Conservation (phyloP, 345 rosid genomes). For the Pistacia integerrima region DNA sequence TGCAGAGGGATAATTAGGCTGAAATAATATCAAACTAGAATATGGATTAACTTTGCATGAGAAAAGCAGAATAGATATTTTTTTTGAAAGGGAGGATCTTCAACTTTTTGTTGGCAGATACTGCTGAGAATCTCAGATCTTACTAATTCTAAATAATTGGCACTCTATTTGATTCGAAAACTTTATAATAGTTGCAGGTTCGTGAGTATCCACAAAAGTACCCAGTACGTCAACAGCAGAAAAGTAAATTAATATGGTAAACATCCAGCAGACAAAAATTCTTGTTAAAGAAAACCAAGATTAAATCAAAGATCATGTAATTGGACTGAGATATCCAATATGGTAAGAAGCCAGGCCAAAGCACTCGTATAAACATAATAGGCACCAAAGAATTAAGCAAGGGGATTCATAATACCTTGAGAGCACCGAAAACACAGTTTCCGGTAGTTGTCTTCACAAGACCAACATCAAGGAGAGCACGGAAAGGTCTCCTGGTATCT, state of each 20-base stretch:
- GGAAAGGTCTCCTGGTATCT: conserved; percentile 74
- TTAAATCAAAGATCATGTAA: background rate
- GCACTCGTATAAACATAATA: background rate
- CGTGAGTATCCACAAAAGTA: background rate
- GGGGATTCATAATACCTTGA: conserved; percentile 46
- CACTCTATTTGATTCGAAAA: background rate
- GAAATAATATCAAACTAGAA: no score
- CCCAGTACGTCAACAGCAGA: background rate
- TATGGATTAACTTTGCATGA: no score
- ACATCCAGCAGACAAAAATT: background rate
- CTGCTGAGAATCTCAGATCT: no score
- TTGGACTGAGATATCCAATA: background rate
- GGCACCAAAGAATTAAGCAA: background rate
- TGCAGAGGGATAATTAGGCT: no score
- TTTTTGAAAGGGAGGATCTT: background rate
- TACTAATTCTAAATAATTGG: background rate
- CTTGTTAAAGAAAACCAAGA: background rate
- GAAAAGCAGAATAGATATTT: no score
- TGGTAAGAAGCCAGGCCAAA: background rate
- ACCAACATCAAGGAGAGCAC: conserved; percentile 84
- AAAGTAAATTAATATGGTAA: background rate
- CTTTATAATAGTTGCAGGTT: background rate
- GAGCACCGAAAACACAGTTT: conserved; percentile 76
- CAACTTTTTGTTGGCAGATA: background rate
- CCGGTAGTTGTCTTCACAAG: conserved; percentile 75